Percentiles rank a stretch among this genome's conserved stretches.
phyloP scores from a whole-genome alignment of 192 early-diverging fungal genomes.

The Coemansia sp. region DNA sequence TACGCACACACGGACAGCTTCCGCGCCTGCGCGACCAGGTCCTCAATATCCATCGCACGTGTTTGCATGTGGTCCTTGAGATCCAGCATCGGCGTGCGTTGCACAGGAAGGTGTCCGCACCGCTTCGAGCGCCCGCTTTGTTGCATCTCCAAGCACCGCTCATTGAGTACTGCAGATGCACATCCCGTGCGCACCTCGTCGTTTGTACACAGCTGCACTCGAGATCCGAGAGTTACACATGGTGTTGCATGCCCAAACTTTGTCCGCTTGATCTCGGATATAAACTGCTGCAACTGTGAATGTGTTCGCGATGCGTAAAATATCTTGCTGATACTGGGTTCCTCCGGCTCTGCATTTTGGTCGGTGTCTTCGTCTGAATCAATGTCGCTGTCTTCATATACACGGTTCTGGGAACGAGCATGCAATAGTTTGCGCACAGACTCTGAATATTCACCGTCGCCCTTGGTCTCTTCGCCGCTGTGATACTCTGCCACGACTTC shows the following conservation, averaged over 20 bases:
- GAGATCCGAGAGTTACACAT: slow-evolving; percentile 73
- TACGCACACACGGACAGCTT: slow-evolving; percentile 69
- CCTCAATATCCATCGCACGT: slow-evolving; percentile 78
- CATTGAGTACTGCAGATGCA: slow-evolving; percentile 58
- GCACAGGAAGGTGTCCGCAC: slow-evolving; percentile 55
- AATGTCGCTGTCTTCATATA: slow-evolving; percentile 15
- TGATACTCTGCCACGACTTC: slow-evolving; percentile 12
- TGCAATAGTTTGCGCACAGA: slow-evolving; percentile 57
- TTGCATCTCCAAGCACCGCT: slow-evolving; percentile 83
- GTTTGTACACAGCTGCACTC: slow-evolving; percentile 83
- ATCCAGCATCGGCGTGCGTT: slow-evolving; percentile 55
- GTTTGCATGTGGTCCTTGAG: slow-evolving; percentile 58
- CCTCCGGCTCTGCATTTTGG: slow-evolving; percentile 52
- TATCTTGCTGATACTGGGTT: slow-evolving; percentile 44
- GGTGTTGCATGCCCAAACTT: slow-evolving; percentile 55
- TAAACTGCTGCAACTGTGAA: slow-evolving; percentile 88
- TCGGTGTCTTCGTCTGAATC: slow-evolving; percentile 15
- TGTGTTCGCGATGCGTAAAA: slow-evolving; percentile 79
- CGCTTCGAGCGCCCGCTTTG: slow-evolving; percentile 21
- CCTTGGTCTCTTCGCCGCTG: slow-evolving; percentile 55
- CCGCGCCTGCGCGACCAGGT: slow-evolving; percentile 66
- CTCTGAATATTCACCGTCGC: slow-evolving; percentile 53
- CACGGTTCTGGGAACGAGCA: slow-evolving; percentile 24
- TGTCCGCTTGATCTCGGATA: slow-evolving; percentile 81
- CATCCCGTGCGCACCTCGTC: slow-evolving; percentile 47